Base-by-base conservation (phyloP, 352 stramenopile genomes). In the Blastocystis sp. region DNA sequence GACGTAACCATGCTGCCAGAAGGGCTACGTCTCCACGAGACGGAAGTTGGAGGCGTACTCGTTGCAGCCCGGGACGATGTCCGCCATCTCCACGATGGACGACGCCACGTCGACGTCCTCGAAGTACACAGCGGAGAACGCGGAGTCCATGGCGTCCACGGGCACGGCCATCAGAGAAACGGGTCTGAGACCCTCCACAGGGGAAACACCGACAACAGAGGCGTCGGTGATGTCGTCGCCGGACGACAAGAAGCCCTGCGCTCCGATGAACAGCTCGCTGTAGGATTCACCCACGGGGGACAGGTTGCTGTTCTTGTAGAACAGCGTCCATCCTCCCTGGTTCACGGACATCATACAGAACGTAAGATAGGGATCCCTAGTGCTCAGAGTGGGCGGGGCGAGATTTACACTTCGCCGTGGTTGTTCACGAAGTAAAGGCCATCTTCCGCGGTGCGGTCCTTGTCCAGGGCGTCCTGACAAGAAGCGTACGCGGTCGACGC, bases 391-490 rank as follows among this genome's bases (percentile, higher is more conserved):
- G 7, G 2, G 1, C 40, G 34, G 9, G 19, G 9, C n/a, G 45
- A 28, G 34, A 70, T 21, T n/a, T 84, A 84, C 74, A 84, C 74
- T 52, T 38, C 1, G 11, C 41, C 56, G 34, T 56, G 52, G 38
- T 84, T 84, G 34, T 84, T 84, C n/a, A 84, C 66, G 52, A 69
- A 84, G 48, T 84, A 84, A 23, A 67, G 34, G 21, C 74, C 74
- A 69, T 84, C 74, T 2, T 23, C 14, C 38, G 74, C 45, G 17
- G 48, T 23, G 48, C 53, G 74, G 43, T 84, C 53, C 38, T 52
- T 67, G 19, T 34, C 23, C 5, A 84, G 56, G 2, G 48, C 74
- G n/a, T 84, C 74, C 28, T 84, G 74, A 84, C 74, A 84, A 3
- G 74, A 84, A 43, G n/a, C 40, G 48, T 67, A 84, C 10, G 74